Conservation (phyloP, 805 yeast species). For the Blastobotrys mokoenaii region DNA sequence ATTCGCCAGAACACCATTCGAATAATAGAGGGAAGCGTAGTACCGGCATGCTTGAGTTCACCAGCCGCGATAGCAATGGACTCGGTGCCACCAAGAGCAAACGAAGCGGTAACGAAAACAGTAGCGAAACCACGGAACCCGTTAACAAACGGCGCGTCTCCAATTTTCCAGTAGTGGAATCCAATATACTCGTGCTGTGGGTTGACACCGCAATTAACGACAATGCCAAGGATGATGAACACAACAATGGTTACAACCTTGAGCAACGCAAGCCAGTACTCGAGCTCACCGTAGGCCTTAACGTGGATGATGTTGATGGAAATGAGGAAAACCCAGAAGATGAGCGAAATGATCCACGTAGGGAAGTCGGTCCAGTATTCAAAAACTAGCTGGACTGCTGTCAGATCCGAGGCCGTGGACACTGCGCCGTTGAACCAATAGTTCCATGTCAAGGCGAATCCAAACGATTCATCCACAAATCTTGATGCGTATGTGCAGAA, state of each 20-base stretch:
- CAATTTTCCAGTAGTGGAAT: slow-evolving; percentile 45
- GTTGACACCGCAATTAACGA: slow-evolving; percentile 51
- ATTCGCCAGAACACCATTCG: slow-evolving; percentile 50
- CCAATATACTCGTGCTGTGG: slow-evolving; percentile 43
- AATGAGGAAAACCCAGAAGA: slow-evolving; percentile 46
- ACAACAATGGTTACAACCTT: slow-evolving; percentile 61
- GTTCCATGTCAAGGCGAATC: slow-evolving; percentile 43
- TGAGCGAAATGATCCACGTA: slow-evolving; percentile 42
- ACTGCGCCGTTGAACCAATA: slow-evolving; percentile 47
- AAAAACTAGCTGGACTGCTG: slow-evolving; percentile 39
- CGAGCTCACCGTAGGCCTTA: slow-evolving; percentile 47
- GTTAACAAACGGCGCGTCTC: slow-evolving; percentile 36
- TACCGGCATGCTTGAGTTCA: slow-evolving; percentile 50
- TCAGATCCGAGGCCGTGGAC: slow-evolving; percentile 40
- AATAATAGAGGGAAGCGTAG: slow-evolving; percentile 50
- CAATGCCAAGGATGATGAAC: slow-evolving; percentile 47
- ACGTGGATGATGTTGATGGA: slow-evolving; percentile 42
- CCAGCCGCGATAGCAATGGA: slow-evolving; percentile 52
- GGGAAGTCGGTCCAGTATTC: slow-evolving; percentile 40
- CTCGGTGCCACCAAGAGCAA: slow-evolving; percentile 52
- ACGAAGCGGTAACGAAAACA: slow-evolving; percentile 49
- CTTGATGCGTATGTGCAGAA: slow-evolving; percentile 42
- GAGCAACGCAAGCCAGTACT: slow-evolving; percentile 58
- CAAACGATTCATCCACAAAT: slow-evolving; percentile 43
- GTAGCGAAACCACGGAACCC: slow-evolving; percentile 38